Conservation (phyloP, 1,284 basidiomycete species). For the Lentinula novae-zelandiae region DNA sequence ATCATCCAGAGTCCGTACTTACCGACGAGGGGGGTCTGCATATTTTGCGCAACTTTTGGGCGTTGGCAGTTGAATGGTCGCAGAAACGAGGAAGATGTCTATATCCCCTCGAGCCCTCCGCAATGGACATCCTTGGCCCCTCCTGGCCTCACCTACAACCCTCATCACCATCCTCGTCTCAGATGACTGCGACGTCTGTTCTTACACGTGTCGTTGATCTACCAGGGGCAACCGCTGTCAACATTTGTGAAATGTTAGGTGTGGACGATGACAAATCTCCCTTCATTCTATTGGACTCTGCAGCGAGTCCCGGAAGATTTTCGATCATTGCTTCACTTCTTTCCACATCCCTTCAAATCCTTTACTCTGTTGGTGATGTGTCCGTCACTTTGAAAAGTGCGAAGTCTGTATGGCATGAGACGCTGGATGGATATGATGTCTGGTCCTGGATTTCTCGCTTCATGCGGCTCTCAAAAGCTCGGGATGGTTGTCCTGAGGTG, state of each 20-base stretch:
- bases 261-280: conserved; percentile 52
- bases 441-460: conserved; percentile 74
- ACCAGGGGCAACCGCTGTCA: conserved; percentile 36
- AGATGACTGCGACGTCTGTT: conserved; percentile 19
- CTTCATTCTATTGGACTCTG: conserved; percentile 74
- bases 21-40: conserved; percentile 60
- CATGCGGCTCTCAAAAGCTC: conserved; percentile 48
- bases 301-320: conserved; percentile 67
- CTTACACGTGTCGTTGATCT: conserved; percentile 36
- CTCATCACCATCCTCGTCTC: conserved; percentile 14
- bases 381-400: conserved; percentile 39
- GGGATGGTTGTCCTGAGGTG: conserved; percentile 43
- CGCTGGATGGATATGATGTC: conserved; percentile 43
- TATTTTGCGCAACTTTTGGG: conserved; percentile 73
- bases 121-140: conserved; percentile 36
- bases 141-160: conserved; percentile 51
- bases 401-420: conserved; percentile 26
- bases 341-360: conserved; percentile 51
- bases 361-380: conserved; percentile 49
- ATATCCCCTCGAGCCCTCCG: conserved; percentile 36
- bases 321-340: conserved; percentile 63
- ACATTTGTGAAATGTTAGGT: conserved; percentile 59
- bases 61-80: conserved; percentile 55
- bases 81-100: conserved; percentile 30
- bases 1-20: conserved; percentile 86